Conservation (phyloP, 768 basidiomycete genomes). For the Macrolepiota dolichaula region DNA sequence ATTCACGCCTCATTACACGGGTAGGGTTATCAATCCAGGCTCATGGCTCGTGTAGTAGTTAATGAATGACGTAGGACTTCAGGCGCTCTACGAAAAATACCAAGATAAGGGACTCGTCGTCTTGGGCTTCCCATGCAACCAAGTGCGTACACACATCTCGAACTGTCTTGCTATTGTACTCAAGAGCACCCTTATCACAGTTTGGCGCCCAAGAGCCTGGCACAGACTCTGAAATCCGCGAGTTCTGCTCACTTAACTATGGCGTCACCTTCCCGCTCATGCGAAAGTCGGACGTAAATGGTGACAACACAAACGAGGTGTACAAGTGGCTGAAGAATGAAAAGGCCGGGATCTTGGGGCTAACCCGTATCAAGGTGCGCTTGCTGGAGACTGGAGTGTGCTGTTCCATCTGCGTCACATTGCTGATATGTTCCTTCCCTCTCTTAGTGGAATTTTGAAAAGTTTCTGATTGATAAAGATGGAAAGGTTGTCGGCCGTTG, state of each 20-base stretch:
- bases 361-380: constrained; percentile 71
- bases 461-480: constrained; percentile 79
- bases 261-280: constrained; percentile 89
- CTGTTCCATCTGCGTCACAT: too few species aligned
- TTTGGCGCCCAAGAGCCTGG: constrained; percentile 87
- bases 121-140: constrained; percentile 91
- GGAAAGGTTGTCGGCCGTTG: constrained; percentile 74
- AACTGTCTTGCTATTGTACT: background rate
- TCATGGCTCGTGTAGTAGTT: too few species aligned
- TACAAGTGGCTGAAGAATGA: constrained; percentile 83
- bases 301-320: constrained; percentile 77
- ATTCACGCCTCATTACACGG: constrained; percentile 81
- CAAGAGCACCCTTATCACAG: constrained; percentile 28
- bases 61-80: constrained; percentile 51
- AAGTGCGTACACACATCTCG: constrained; percentile 36
- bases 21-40: constrained; percentile 23
- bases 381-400: too few species aligned
- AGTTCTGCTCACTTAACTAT: constrained; percentile 79
- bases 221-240: constrained; percentile 68
- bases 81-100: constrained; percentile 78
- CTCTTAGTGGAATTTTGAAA: constrained; percentile 85
- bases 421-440: background rate
- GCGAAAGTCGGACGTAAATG: constrained; percentile 94
- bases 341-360: constrained; percentile 70
- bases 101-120: constrained; percentile 72